Evolutionary conservation across 2,329 filamentous ascomycete species (phyloP).

Genomic region (Kalaharituber pfeilii): DNA sequence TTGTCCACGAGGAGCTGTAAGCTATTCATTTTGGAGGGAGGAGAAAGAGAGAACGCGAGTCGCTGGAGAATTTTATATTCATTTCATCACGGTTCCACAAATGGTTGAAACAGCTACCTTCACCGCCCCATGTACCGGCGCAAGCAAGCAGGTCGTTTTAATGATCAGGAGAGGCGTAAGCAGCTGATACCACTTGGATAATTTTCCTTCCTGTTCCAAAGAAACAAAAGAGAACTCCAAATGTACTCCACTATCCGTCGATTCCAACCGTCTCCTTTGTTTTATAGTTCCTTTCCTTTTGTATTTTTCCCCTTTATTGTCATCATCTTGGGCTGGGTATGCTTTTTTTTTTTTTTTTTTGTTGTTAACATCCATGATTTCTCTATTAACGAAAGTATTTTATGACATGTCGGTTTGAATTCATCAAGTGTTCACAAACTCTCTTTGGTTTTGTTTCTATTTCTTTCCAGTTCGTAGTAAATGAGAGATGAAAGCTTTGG

Average conservation of each 20-base stretch:
- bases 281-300: not conserved
- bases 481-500: no score
- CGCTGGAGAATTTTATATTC: not conserved
- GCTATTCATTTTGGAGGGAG: conserved; percentile 20
- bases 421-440: no score
- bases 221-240: not conserved
- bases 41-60: no score
- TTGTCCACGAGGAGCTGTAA: conserved; percentile 59
- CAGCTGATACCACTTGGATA: not conserved
- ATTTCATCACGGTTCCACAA: not conserved
- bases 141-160: not conserved
- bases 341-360: not conserved
- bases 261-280: not conserved
- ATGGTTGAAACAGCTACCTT: not conserved
- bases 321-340: not conserved
- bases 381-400: no score
- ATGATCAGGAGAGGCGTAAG: not conserved
- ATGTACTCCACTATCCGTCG: no score
- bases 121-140: not conserved
- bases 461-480: no score
- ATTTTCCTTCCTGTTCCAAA: not conserved
- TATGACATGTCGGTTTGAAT: no score
- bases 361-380: no score
- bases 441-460: no score
- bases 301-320: not conserved